Base-by-base conservation (phyloP, 306 rosid species). In the Herpetospermum pedunculosum region DNA sequence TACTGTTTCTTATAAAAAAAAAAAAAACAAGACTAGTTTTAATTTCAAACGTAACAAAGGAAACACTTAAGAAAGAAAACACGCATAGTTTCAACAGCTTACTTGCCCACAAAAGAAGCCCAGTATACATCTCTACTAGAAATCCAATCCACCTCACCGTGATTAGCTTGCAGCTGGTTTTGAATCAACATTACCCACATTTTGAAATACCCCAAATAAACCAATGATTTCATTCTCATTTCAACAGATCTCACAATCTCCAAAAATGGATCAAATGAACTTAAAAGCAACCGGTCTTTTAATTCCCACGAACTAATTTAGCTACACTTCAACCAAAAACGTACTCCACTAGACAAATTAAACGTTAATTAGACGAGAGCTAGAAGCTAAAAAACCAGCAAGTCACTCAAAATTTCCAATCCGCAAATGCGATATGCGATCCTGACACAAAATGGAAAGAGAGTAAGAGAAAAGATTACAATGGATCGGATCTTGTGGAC, bases 401-500 rank as follows among this genome's bases (percentile, higher is more conserved):
- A 71, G 6, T 49, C 75, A 35, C 63, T 50, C 8, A 3, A 71
- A 49, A 5, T 5, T 11, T 11, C 41, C 28, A 46, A 71, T 25
- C 53, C 21, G 53, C 21, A 43, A 44, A 43, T 43, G 23, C 37
- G 19, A 30, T 14, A 50, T 38, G 5, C 75, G 19, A 50, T 18
- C 30, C 19, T 10, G 18, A 72, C 60, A 50, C 23, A 18, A 6
- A 41, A 5, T 43, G n/a, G 38, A 57, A 18, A 78, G n/a, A 81
- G 77, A 69, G 76, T 49, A 15, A 1, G 26, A 72, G 48, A 73
- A 73, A 70, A 30, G 19, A 71, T 75, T 90, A 94, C 99, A 64
- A 94, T 94, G 88, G 96, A 89, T 89, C 96, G 92, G 86, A 94
- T 83, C 80, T 85, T 85, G 80, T 80, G 87, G 21, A 86, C 87